A percentile compares a stretch with the other conserved stretches of the same genome.
These are phyloP conservation scores for Clitoria ternatea DNA, from an alignment of 306 rosid species.

Conservation along the genomic window DNA sequence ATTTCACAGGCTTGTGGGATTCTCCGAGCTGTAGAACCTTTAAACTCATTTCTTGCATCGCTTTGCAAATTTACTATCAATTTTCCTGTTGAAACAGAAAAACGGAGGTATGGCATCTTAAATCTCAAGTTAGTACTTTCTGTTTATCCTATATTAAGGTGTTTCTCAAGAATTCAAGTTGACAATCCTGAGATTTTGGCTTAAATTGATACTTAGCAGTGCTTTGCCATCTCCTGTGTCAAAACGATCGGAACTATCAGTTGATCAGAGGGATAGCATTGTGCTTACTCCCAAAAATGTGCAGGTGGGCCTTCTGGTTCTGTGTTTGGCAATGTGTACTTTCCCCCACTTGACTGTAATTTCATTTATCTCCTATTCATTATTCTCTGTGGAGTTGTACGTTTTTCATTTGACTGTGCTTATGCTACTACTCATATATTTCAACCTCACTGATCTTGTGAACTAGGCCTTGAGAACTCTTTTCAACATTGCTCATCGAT, in stretches of 20 bases:
- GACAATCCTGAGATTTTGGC: slow-evolving; percentile 34
- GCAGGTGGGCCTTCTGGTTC: slow-evolving; percentile 56
- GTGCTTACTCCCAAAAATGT: slow-evolving; percentile 97
- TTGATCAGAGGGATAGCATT: slow-evolving; percentile 73
- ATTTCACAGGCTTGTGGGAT: slow-evolving; percentile 88
- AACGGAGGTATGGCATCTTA: slow-evolving; percentile 56
- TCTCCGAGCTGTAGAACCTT: slow-evolving; percentile 90
- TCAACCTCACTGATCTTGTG: slow-evolving; percentile 23
- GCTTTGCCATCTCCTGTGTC: slow-evolving; percentile 74
- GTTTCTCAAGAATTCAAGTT: slow-evolving; percentile 25
- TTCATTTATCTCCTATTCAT: slow-evolving; percentile 12
- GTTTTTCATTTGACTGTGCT: slow-evolving; percentile 15
- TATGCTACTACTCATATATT: slow-evolving; percentile 4
- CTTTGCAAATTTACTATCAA: slow-evolving; percentile 96
- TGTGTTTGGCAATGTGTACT: slow-evolving; percentile 14
- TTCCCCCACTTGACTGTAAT: background rate
- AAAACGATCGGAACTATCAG: slow-evolving; percentile 64
- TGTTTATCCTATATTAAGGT: slow-evolving; percentile 12
- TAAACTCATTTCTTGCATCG: slow-evolving; percentile 93
- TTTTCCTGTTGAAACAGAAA: slow-evolving; percentile 82
- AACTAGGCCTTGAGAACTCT: slow-evolving; percentile 94
- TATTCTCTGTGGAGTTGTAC: slow-evolving; percentile 8
- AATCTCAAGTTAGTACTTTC: background rate
- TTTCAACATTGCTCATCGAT: slow-evolving; percentile 93
- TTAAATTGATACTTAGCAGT: slow-evolving; percentile 52